Evolutionary conservation across 1,284 basidiomycete species (phyloP).

Genomic region (Porphyrellus sp.): DNA sequence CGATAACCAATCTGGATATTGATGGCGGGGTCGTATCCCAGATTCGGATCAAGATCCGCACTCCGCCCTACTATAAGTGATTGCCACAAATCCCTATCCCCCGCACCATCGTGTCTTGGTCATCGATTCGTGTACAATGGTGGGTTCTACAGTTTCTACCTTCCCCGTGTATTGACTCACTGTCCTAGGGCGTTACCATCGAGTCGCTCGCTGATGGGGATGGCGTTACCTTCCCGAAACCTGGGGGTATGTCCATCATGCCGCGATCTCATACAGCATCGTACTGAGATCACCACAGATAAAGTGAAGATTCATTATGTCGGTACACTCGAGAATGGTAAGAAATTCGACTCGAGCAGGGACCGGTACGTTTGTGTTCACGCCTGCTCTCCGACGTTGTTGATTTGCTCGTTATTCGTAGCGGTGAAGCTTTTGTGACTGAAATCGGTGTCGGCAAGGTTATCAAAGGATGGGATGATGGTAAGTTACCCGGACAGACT

Average conservation of each 20-base stretch:
- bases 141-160: constrained; percentile 10
- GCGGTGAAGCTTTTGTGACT: constrained; percentile 64
- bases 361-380: constrained; percentile 50
- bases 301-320: constrained; percentile 69
- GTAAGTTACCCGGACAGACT: constrained; percentile 47
- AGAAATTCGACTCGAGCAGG: constrained; percentile 68
- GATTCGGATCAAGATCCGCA: constrained; percentile 72
- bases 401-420: constrained; percentile 31
- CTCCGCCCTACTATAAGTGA: constrained; percentile 57
- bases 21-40: constrained; percentile 19
- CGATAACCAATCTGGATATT: constrained; percentile 31
- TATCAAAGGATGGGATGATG: constrained; percentile 91
- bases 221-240: constrained; percentile 43
- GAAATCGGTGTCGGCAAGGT: constrained; percentile 79
- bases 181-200: constrained; percentile 36
- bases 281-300: constrained; percentile 37
- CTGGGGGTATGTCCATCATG: constrained; percentile 41
- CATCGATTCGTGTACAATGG: constrained; percentile 36
- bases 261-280: constrained; percentile 11
- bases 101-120: constrained; percentile 37
- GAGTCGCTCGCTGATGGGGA: constrained; percentile 44
- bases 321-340: constrained; percentile 61
- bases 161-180: not conserved
- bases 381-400: not conserved
- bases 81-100: constrained; percentile 37